Base-by-base conservation (phyloP, 1,284 basidiomycete species). In the Takashimella tepidaria region DNA sequence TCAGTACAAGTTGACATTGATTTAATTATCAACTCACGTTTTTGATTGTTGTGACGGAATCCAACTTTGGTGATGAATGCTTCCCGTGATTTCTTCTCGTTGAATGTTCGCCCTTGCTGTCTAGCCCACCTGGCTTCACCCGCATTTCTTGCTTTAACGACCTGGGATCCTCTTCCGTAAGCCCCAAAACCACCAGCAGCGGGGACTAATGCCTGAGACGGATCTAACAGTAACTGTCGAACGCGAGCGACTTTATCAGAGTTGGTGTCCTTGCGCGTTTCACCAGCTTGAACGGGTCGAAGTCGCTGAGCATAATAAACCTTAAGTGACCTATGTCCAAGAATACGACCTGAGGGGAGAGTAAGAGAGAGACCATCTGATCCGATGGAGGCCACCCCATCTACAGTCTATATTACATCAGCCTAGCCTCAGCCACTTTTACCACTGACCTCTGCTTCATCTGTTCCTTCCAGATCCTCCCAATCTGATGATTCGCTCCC, bases 41-140 rank as follows among this genome's bases (percentile, higher is more conserved):
- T 96, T 73, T 98, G 93, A 69, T 77, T 81, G 75, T 98, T 98
- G 74, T 88, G 81, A 54, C 77, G 76, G 53, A 62, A 69, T 1
- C 68, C 74, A n/a, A 75, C 82, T 61, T 82, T 83, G 3, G 91
- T 95, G 78, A 86, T 90, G 81, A 89, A 91, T 42, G 87, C 83
- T 69, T 96, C 88, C 55, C 83, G 81, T 49, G 83, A 80, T 59
- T 80, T 82, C 68, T 87, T 84, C 69, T 97, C 95, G 55, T 88
- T 80, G 76, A 89, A 91, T 66, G 93, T 86, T 53, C 84, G 81
- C 1, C 91, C 83, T 75, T 96, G 91, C 50, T 89, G 81, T 43
- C 87, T 91, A 13, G 95, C 96, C 76, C 97, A 89, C 55, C 82
- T 82, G 2, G 96, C 96, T 77, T 98, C 93, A 3, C 96, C 96